Conservation (phyloP, 805 yeast species). For the Saccharomycopsis babjevae region DNA sequence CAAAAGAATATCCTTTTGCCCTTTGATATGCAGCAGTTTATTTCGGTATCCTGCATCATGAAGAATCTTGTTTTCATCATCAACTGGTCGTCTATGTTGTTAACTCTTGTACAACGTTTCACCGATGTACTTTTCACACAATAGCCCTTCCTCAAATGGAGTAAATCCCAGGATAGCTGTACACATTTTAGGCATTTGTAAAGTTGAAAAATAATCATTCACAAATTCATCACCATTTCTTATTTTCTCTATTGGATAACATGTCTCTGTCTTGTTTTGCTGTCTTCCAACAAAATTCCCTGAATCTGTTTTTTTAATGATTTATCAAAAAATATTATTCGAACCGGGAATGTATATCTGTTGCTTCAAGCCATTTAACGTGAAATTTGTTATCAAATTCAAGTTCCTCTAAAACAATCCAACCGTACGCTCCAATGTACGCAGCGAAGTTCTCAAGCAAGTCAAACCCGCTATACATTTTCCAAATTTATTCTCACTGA, state of each 20-base stretch:
- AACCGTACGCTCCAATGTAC: neutral
- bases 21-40: too few species aligned
- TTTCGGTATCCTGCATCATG: too few species aligned
- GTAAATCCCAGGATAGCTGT: too few species aligned
- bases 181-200: neutral
- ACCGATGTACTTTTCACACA: too few species aligned
- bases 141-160: too few species aligned
- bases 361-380: neutral
- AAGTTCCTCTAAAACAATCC: neutral
- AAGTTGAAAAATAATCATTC: neutral
- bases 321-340: neutral
- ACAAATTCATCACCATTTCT: neutral
- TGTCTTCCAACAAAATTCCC: neutral
- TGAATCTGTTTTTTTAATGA: neutral
- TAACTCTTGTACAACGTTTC: too few species aligned
- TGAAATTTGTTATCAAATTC: neutral
- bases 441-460: neutral
- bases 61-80: too few species aligned
- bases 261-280: neutral
- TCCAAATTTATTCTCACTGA: constrained; percentile 31
- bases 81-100: too few species aligned
- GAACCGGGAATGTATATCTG: neutral
- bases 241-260: neutral
- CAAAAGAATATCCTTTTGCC: too few species aligned
- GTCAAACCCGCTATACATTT: neutral